Conservation (phyloP, 2,329 filamentous ascomycete genomes). For the Rutstroemia sp. region DNA sequence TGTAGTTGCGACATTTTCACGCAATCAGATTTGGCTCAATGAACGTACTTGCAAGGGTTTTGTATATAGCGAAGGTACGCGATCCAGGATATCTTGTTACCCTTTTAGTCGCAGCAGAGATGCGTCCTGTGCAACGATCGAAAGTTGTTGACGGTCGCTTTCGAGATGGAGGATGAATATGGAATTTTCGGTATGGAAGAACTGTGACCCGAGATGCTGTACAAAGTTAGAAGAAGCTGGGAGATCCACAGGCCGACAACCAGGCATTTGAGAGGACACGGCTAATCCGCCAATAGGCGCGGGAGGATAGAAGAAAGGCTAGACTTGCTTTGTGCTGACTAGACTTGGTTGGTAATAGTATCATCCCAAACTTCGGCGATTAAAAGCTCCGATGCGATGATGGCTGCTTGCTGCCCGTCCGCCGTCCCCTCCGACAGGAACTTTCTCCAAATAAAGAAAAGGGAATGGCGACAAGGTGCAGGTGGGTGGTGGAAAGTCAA, state of each 20-base stretch:
- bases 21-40: conserved; percentile 20
- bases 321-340: not conserved
- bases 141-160: not conserved
- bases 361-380: conserved; percentile 3
- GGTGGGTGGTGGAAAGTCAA: too few relatives aligned
- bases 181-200: conserved; percentile 12
- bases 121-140: conserved; percentile 2
- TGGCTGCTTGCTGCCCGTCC: not conserved
- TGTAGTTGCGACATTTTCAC: conserved; percentile 9
- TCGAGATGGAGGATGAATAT: not conserved
- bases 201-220: conserved; percentile 9
- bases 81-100: conserved; percentile 7
- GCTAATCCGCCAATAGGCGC: not conserved
- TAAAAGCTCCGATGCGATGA: conserved; percentile 1
- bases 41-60: conserved; percentile 17
- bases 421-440: not conserved
- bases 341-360: not conserved
- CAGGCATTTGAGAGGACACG: not conserved
- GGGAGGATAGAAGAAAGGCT: not conserved
- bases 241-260: not conserved
- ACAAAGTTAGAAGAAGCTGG: conserved; percentile 5
- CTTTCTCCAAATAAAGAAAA: not conserved
- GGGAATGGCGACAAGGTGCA: too few relatives aligned
- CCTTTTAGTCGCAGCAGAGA: conserved; percentile 3
- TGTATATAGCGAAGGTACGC: conserved; percentile 10